Base-by-base conservation (phyloP, 495 filamentous ascomycete species). In the Elasticomyces elasticus region DNA sequence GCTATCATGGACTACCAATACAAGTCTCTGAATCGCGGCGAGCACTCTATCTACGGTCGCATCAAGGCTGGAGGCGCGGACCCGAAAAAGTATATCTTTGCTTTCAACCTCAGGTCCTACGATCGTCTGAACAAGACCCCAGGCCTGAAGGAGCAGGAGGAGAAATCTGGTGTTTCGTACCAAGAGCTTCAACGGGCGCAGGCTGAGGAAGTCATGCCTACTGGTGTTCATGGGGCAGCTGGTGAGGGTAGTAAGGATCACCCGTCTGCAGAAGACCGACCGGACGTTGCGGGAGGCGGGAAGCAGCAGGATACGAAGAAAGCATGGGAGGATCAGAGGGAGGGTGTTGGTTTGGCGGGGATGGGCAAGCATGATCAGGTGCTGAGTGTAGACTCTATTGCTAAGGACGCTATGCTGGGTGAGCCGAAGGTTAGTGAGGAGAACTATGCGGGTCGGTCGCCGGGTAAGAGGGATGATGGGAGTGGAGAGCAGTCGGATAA, bases 1-100 rank as follows among this genome's bases (percentile, higher is more conserved):
- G 89, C 89, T 2, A 98, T 96, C 64, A 98, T 98, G 88, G 90
- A 95, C 64, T 98, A 96, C 66, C 91, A 96, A 66, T 98, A 91
- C 71, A 96, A 92, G 66, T 92, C 88, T 1, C 94, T 98, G 54
- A 83, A 82, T 61, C 85, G 91, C 12, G 91, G 92, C 1, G 82
- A 94, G 60, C 75, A 95, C 66, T 94, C 87, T 11, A 96, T 96
- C 46, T 89, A 84, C 62, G 84, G 77, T 15, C 85, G 85, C 60
- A 80, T 96, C 25, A 68, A 75, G 22, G 83, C 82, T 3, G 77
- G 87, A 59, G 91, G 87, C 2, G 79, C 95, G 15, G 79, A 96
- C 60, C 87, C 92, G 0, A 79, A 52, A 59, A 67, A 95, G 38
- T 75, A 96, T 65, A 78, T 98, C 33, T 96, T 94, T 66, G 69